Conservation (phyloP, 306 rosid genomes). For the Betula pendula region DNA sequence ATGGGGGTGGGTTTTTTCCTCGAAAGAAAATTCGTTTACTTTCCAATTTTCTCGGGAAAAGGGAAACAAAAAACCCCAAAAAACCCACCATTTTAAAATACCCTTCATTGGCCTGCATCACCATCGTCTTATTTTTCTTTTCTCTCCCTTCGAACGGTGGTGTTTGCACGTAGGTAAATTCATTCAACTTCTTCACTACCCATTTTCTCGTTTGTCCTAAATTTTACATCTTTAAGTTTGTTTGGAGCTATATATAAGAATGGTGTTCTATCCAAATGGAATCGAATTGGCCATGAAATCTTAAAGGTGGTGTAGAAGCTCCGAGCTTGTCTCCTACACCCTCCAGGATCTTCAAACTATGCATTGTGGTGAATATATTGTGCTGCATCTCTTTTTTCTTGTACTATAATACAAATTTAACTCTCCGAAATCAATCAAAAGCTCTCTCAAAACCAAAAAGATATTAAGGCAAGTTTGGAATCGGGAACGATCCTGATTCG, state of each 20-base stretch:
- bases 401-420: not conserved
- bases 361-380: constrained; percentile 66
- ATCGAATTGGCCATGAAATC: no score
- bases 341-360: constrained; percentile 83
- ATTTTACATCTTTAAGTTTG: not conserved
- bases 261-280: no score
- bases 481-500: no score
- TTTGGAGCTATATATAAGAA: not conserved
- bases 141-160: constrained; percentile 20
- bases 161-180: constrained; percentile 27
- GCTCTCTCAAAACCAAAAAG: not conserved
- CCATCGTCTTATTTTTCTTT: constrained; percentile 15
- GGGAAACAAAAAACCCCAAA: constrained; percentile 4
- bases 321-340: no score
- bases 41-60: not conserved
- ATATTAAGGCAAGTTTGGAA: no score
- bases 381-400: constrained; percentile 60
- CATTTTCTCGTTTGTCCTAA: not conserved
- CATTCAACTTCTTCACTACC: not conserved
- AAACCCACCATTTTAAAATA: constrained; percentile 5
- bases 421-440: not conserved
- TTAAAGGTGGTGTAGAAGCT: no score
- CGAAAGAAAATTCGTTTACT: not conserved
- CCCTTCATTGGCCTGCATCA: constrained; percentile 29
- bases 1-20: no score